Conservation (phyloP, 2,329 filamentous ascomycete species). For the Phoma sp. region DNA sequence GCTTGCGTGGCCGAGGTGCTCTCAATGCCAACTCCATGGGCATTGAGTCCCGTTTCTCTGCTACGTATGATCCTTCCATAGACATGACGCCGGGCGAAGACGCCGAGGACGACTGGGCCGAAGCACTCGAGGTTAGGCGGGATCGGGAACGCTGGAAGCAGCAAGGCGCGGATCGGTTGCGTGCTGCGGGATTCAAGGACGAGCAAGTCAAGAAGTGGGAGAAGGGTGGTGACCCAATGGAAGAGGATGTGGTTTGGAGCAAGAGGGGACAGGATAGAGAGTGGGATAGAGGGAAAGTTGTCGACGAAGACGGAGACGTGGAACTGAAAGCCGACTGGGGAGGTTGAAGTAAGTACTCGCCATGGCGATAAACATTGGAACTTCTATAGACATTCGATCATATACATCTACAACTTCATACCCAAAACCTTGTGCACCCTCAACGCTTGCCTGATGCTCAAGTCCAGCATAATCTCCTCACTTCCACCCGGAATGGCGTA, state of each 20-base stretch:
- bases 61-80: conserved; percentile 65
- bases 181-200: conserved; percentile 79
- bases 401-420: conserved; percentile 80
- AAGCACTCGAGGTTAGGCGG: conserved; percentile 77
- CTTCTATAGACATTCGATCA: background rate
- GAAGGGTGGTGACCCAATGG: conserved; percentile 65
- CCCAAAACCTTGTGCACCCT: conserved; percentile 88
- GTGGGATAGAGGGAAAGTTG: conserved; percentile 71
- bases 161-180: conserved; percentile 77
- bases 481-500: conserved; percentile 94
- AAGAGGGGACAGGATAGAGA: conserved; percentile 72
- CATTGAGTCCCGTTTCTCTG: conserved; percentile 83
- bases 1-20: conserved; percentile 44
- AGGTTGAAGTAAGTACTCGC: conserved; percentile 31
- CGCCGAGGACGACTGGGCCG: conserved; percentile 75
- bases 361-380: background rate
- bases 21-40: conserved; percentile 53
- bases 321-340: conserved; percentile 60
- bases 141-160: conserved; percentile 82
- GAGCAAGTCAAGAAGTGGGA: conserved; percentile 77
- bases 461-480: conserved; percentile 98
- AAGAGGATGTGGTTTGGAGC: conserved; percentile 75
- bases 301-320: conserved; percentile 63
- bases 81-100: conserved; percentile 61
- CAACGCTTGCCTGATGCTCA: conserved; percentile 91